These are phyloP conservation scores for Chalciporus pseudorubinellus DNA, from an alignment of 768 basidiomycete genomes.

Conservation along the genomic window DNA sequence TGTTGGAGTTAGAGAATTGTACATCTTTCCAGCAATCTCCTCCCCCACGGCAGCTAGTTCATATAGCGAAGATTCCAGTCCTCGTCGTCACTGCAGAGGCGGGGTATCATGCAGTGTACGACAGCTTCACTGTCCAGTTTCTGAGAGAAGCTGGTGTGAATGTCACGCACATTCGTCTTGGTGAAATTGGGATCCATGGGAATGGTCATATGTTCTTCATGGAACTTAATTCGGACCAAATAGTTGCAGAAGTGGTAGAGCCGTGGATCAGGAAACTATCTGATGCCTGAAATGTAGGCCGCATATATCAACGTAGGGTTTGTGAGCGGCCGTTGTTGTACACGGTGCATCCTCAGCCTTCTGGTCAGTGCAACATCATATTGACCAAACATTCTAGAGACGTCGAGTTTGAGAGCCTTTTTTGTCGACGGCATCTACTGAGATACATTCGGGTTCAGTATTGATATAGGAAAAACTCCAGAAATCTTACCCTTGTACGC, in stretches of 20 bases:
- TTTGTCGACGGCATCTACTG: too few species aligned
- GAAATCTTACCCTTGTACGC: too few species aligned
- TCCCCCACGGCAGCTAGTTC: slow-evolving; percentile 42
- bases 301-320: too few species aligned
- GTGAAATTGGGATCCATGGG: slow-evolving; percentile 45
- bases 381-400: too few species aligned
- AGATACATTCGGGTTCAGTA: too few species aligned
- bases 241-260: slow-evolving; percentile 40
- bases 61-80: slow-evolving; percentile 44
- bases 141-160: slow-evolving; percentile 44
- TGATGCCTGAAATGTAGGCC: not conserved
- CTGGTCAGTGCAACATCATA: not conserved
- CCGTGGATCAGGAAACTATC: slow-evolving; percentile 36
- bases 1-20: slow-evolving; percentile 28
- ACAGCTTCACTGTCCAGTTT: slow-evolving; percentile 43
- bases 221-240: slow-evolving; percentile 47
- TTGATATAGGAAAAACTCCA: too few species aligned
- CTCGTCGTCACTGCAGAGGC: slow-evolving; percentile 49
- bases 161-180: slow-evolving; percentile 41
- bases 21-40: slow-evolving; percentile 43
- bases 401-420: too few species aligned
- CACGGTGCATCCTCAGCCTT: not conserved
- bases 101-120: slow-evolving; percentile 50
- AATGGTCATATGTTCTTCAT: slow-evolving; percentile 60
- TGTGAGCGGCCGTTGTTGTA: too few species aligned